Evolutionary conservation across 345 rosid species (phyloP).

Genomic region (Citrus sinensis): DVS_A1.0 CM039166.1:23658501-23659000

Average conservation of each 20-base stretch:
- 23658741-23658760: slow-evolving; percentile 43
- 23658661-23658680: slow-evolving; percentile 30
- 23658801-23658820: slow-evolving; percentile 58
- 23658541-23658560: background rate
- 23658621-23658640: background rate
- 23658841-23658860: slow-evolving; percentile 72
- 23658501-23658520: slow-evolving; percentile 23
- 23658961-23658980: no score
- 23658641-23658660: slow-evolving; percentile 3
- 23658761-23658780: slow-evolving; percentile 52
- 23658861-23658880: slow-evolving; percentile 69
- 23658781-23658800: slow-evolving; percentile 39
- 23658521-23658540: slow-evolving; percentile 23
- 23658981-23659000: no score
- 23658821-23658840: slow-evolving; percentile 46
- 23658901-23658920: slow-evolving; percentile 13
- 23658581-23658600: slow-evolving; percentile 9
- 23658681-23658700: slow-evolving; percentile 52
- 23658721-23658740: slow-evolving; percentile 42
- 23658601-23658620: background rate
- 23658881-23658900: slow-evolving; percentile 69
- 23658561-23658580: slow-evolving; percentile 25
- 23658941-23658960: background rate
- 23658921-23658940: no score
- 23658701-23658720: slow-evolving; percentile 59